These are phyloP conservation scores for Hymenoscyphus infarciens DNA, from an alignment of 2,329 filamentous ascomycete species.

Conservation along the genomic window DNA sequence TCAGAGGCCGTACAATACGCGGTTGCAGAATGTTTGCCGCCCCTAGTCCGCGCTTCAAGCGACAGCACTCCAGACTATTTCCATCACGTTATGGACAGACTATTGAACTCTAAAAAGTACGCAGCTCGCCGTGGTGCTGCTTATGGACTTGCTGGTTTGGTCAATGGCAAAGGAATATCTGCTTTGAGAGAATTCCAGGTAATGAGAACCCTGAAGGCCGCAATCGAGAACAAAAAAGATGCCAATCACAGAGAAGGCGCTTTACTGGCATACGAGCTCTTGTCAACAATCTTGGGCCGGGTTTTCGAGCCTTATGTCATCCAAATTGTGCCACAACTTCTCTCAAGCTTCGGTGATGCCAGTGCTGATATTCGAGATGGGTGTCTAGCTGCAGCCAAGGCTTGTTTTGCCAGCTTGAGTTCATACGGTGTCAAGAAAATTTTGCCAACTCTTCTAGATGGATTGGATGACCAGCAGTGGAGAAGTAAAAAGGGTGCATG, in stretches of 20 bases:
- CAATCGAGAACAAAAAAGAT: conserved; percentile 95
- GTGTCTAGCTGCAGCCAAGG: conserved; percentile 88
- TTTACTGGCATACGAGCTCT: conserved; percentile 83
- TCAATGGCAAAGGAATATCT: conserved; percentile 81
- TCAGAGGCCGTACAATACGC: conserved; percentile 97
- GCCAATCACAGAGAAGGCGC: conserved; percentile 83
- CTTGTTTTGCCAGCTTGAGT: conserved; percentile 87
- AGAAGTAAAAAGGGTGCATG: conserved; percentile 98
- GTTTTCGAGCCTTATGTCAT: conserved; percentile 97
- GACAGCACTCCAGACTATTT: conserved; percentile 79
- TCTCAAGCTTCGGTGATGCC: conserved; percentile 83
- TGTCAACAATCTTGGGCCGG: conserved; percentile 80
- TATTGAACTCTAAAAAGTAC: conserved; percentile 87
- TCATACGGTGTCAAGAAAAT: conserved; percentile 96
- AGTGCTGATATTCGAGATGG: conserved; percentile 89
- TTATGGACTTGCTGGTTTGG: conserved; percentile 87
- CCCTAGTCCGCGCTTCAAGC: conserved; percentile 76
- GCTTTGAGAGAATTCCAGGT: conserved; percentile 82
- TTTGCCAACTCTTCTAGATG: conserved; percentile 83
- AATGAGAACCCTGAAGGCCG: conserved; percentile 73
- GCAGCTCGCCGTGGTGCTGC: conserved; percentile 89
- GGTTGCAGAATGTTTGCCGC: conserved; percentile 88
- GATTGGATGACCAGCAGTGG: conserved; percentile 94
- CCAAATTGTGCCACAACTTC: conserved; percentile 85
- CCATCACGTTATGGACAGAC: conserved; percentile 71